Base-by-base conservation (phyloP, 148 eudicot species). In the Silene latifolia region DNA sequence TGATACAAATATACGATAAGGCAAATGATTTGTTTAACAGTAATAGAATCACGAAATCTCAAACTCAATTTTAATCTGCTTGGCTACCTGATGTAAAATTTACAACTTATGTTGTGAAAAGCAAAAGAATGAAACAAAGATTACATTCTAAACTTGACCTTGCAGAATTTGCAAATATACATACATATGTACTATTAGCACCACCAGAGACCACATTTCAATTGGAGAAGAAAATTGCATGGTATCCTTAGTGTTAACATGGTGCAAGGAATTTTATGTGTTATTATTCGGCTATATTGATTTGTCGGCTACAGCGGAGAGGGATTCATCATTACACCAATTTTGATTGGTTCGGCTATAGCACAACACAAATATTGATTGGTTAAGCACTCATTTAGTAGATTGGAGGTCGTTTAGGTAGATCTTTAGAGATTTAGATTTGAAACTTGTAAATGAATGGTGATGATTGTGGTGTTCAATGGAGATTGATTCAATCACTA, bases 111-210 rank as follows among this genome's bases (percentile, higher is more conserved):
- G 63, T 64, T 63, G 18, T 19, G 54, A 32, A 46, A 44, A 32
- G 8, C 23, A 20, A 51, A 32, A 74, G 67, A 62, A 73, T 59
- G 35, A 54, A 61, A 73, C 57, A 44, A 23, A 15, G 67, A 60
- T 48, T 70, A 70, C 73, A 70, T 70, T 24, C 35, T 70, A 62
- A 32, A 73, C 24, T 73, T 73, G 42, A 39, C 13, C 67, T 19
- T 62, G 42, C 71, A 65, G 59, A 53, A 76, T 53, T 76, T 42
- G 63, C 72, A 67, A 35, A 57, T 76, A 56, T 29, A 57, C 71
- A 47, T 47, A 48, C 17, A 51, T 51, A 32, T 54, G 69, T 44
- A 64, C 58, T 64, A 63, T 69, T 46, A 63, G 59, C 18, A 73
- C 56, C 44, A 7, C 44, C 44, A 32, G 44, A 29, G 51, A 23